Evolutionary conservation across 805 yeast species (phyloP), one percentile per base, ranked within the genome.

Genomic region (Schwanniomyces pseudopolymorphus): DNA sequence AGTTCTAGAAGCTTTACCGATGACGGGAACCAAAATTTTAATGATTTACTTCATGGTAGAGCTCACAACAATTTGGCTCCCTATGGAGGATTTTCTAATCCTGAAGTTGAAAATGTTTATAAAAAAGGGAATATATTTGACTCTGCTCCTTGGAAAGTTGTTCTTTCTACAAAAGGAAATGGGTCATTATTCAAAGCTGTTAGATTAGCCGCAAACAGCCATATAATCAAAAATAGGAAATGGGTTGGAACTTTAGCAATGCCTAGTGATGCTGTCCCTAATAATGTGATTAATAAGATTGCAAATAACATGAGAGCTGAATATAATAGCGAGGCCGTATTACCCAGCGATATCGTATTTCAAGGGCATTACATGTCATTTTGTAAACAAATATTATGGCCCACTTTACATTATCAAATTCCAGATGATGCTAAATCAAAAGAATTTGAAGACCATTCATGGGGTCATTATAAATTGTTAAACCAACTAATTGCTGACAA

Each of bases 381-480:
- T 64, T 92, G 97, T 65, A 94, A 94, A 66, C 95, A 91, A 59
- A 88, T 94, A 33, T 71, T 94, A 50, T 94, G 98, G 98, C 99
- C 99, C 26, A 89, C 97, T 2, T 77, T 94, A 52, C 84, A 81
- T 56, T 94, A 94, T 62, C 97, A 92, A 64, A 88, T 92, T 33
- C 98, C 98, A 0, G 98, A 94, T 64, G 85, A 91, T 60, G 95
- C 97, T 43, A 88, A 87, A 55, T 84, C 96, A 1, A 90, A 90
- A 64, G 96, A 96, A 0, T 94, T 92, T 66, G 97, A 92, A 65
- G 97, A 89, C 54, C 95, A 90, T 61, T 89, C 97, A 1, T 92
- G 97, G 96, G 82, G 82, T 21, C 84, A 85, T 59, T 92, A 92
- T 64, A 81, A 80, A 53, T 67, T 74, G 1, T 75, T 92, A 51